phyloP scores from a whole-genome alignment of 257 asterid species.

The Capsicum baccatum region DNA sequence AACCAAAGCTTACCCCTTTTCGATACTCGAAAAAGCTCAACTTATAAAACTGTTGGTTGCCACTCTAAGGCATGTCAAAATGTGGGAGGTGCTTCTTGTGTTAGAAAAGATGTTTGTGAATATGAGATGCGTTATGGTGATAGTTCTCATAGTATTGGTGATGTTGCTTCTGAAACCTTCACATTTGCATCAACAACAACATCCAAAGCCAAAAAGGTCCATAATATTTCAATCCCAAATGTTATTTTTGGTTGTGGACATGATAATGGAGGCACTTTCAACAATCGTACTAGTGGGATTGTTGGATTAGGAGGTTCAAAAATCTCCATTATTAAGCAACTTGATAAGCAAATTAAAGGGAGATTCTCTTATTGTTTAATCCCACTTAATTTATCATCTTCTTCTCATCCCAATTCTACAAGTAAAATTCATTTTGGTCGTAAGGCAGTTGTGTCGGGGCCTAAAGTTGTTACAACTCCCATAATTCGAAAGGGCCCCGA shows the following conservation, averaged over 20 bases:
- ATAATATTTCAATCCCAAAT: conserved; percentile 33
- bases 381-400: neutral
- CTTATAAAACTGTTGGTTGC: conserved; percentile 44
- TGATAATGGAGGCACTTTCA: conserved; percentile 47
- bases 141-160: conserved; percentile 43
- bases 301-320: conserved; percentile 67
- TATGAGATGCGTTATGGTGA: conserved; percentile 52
- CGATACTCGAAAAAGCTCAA: conserved; percentile 38
- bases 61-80: conserved; percentile 35
- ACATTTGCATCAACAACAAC: conserved; percentile 41
- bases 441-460: conserved; percentile 40
- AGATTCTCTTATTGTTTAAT: conserved; percentile 64
- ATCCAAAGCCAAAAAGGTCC: neutral
- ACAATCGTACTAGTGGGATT: conserved; percentile 46
- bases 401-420: conserved; percentile 22
- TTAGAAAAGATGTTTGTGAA: conserved; percentile 26
- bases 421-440: conserved; percentile 64
- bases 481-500: conserved; percentile 38
- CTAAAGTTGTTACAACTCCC: conserved; percentile 48
- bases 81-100: conserved; percentile 28
- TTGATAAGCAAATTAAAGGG: conserved; percentile 38
- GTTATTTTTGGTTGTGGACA: conserved; percentile 65
- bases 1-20: conserved; percentile 53
- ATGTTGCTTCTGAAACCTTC: conserved; percentile 53
- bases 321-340: conserved; percentile 51